These are phyloP conservation scores for Pestalotiopsis sp. DNA, from an alignment of 2,329 filamentous ascomycete genomes.

Conservation along the genomic window DNA sequence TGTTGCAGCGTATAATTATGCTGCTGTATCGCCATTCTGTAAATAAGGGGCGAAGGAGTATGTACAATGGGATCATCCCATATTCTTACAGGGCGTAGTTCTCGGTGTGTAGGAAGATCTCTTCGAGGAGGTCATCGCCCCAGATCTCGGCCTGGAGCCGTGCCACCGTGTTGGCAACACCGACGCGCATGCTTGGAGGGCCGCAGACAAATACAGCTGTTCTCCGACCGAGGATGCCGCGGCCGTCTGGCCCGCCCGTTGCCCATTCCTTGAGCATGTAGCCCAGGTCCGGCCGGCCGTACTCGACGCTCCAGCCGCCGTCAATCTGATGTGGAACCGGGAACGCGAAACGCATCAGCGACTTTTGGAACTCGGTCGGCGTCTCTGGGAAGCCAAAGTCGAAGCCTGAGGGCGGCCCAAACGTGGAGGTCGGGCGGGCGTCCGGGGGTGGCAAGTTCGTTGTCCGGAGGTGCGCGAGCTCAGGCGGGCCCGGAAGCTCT, in stretches of 20 bases:
- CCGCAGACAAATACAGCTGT: constrained; percentile 94
- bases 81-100: constrained; percentile 80
- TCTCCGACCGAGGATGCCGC: constrained; percentile 74
- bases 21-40: neutral
- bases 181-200: constrained; percentile 82
- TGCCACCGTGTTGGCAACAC: constrained; percentile 85
- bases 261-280: constrained; percentile 86
- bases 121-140: constrained; percentile 76
- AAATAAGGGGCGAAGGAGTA: neutral
- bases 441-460: constrained; percentile 37
- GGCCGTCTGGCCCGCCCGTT: constrained; percentile 66
- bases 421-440: constrained; percentile 55
- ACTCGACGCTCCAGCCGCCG: constrained; percentile 89
- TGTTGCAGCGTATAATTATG: neutral
- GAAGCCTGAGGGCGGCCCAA: constrained; percentile 65
- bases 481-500: constrained; percentile 42
- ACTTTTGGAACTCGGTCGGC: constrained; percentile 87
- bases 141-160: constrained; percentile 81
- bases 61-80: neutral
- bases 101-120: constrained; percentile 93
- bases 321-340: constrained; percentile 68
- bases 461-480: constrained; percentile 60
- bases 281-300: constrained; percentile 84
- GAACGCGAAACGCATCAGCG: constrained; percentile 87
- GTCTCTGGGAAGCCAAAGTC: constrained; percentile 83